A percentile compares a stretch with the other conserved stretches of the same genome.
These are phyloP conservation scores for Pinus taeda DNA, from an alignment of 75 land plant genomes.

Conservation along the genomic window DNA sequence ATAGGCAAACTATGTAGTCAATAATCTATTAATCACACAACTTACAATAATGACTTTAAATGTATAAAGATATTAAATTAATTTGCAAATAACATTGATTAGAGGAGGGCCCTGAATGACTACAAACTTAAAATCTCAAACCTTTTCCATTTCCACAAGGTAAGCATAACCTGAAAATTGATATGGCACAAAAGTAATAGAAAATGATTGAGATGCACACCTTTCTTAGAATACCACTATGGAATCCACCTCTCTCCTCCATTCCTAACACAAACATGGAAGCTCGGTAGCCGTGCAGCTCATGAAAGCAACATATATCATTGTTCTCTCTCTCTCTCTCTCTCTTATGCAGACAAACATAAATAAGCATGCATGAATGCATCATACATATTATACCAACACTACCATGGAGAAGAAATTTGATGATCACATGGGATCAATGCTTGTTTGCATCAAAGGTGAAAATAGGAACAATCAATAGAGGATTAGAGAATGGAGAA, in stretches of 20 bases:
- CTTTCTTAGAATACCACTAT: conserved; percentile 92
- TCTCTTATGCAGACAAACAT: too few species aligned
- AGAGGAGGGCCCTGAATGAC: too few species aligned
- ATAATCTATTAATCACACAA: not conserved
- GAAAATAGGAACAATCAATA: too few species aligned
- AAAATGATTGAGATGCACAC: conserved; percentile 14
- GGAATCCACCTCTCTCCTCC: conserved; percentile 89
- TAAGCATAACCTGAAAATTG: not conserved
- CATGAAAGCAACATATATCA: conserved; percentile 25
- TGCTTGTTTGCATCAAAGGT: not conserved
- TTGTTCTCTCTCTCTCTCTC: not conserved
- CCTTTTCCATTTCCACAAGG: not conserved
- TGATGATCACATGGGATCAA: not conserved
- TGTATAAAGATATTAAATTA: not conserved
- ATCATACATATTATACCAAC: not conserved
- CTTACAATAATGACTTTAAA: not conserved
- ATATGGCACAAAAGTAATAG: not conserved
- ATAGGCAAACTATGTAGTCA: not conserved
- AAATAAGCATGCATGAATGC: too few species aligned
- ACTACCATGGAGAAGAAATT: not conserved
- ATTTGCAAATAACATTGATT: not conserved
- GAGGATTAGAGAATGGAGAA: too few species aligned
- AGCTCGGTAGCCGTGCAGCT: conserved; percentile 93
- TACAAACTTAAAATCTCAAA: not conserved
- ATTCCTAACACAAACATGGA: conserved; percentile 92